Evolutionary conservation across 1,284 basidiomycete species (phyloP), one percentile per base, ranked within the genome.

Genomic region (Ceratobasidium sp.): DNA sequence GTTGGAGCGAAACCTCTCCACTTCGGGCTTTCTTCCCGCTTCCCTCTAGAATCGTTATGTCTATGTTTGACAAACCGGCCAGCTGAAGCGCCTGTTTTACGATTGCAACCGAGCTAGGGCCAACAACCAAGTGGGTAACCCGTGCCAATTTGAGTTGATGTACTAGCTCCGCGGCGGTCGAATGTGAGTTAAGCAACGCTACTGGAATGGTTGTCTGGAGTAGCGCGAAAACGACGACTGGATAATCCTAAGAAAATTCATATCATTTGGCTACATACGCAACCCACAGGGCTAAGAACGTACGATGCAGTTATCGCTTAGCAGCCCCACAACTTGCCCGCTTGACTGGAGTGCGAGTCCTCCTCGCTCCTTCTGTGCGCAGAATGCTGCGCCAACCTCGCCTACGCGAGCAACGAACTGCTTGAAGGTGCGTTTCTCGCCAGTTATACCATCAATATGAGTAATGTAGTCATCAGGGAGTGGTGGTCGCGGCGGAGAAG

Each of bases 301-400:
- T 77, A 91, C 90, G 76, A 87, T 76, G 47, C 83, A 86, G 75
- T 91, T 92, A 60, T 86, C 83, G 76, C 85, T 85, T 27, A 65
- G 38, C 25, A 65, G 10, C 2, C 62, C 62, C 31, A 65, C 50
- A 2, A 65, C 38, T 45, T 70, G 47, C 43, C 45, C 40, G n/a
- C 20, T 13, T 15, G 62, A 50, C 15, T 20, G 49, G 20, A 65
- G 40, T 20, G 50, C 62, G 3, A 65, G n/a, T 1, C 62, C 62
- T 17, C 50, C 50, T 54, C 53, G 62, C 1, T 65, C 62, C 31
- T 54, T 65, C 12, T 47, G 38, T 12, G 62, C 49, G 38, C 32
- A 45, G 22, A 65, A 20, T 6, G 62, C 62, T 12, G 34, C 49
- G 7, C 32, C 50, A n/a, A 65, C n/a, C 7, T 42, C 62, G 25